Evolutionary conservation across 345 rosid species (phyloP), one percentile per base, ranked within the genome.

Genomic region (Sisymbrium altissimum): DNA sequence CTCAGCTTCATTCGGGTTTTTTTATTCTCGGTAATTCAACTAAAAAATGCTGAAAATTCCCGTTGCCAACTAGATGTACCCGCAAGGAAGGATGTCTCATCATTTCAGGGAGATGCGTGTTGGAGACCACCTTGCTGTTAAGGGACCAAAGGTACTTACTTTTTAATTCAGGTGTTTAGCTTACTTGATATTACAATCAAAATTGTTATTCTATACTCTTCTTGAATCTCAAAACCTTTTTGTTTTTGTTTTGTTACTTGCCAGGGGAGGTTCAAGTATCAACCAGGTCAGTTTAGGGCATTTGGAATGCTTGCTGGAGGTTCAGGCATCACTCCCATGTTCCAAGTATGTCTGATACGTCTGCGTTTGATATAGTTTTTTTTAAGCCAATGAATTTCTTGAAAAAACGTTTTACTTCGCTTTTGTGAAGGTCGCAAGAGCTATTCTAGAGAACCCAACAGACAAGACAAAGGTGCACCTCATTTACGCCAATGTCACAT

Each of bases 291-390:
- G 83, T 91, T 88, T 81, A 88, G 94, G 79, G 99, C 91, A 66
- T 90, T 92, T 50, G 99, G 99, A 64, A 96, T 96, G 98, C 76
- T 90, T 77, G 97, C 96, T 55, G 99, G 99, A 66, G 99, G 99
- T 49, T 86, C 99, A 74, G 99, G 99, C 78, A 96, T 96, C 77
- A 92, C 99, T 76, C 99, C 98, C 21, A 96, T 92, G 99, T 96
- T 87, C 86, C 99, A 96, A 83, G 99, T 92, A 84, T 48, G 52
- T 53, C 75, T 46, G 9, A 32, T 33, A 18, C 36, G 29, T 44
- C 36, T 61, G 41, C 33, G 9, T 58, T 7, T 40, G 4, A 19
- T 27, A 7, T 46, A 0, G 0, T 19, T 14, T 39, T 21, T n/a
- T 15, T 29, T 0, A 41, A 58, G 50, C 52, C 48, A 29, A 15